Evolutionary conservation across 2,329 filamentous ascomycete species (phyloP).

Genomic region (Ceratocystis variospora): DNA sequence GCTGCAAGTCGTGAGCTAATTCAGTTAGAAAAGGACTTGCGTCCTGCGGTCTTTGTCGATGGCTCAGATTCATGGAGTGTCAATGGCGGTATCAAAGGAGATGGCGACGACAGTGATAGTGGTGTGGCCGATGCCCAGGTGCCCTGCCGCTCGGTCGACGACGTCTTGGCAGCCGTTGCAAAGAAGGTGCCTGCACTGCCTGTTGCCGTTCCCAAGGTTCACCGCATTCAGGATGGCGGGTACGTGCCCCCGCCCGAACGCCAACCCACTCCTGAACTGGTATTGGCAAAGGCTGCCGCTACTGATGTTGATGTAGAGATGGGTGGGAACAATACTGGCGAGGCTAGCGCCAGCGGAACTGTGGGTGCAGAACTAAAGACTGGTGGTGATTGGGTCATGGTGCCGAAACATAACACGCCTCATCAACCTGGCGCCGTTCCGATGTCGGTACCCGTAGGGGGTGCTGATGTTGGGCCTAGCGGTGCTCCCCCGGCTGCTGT

Average conservation of each 20-base stretch:
- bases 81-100: slow-evolving; percentile 40
- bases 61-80: slow-evolving; percentile 50
- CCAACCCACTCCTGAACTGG: slow-evolving; percentile 33
- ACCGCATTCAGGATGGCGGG: slow-evolving; percentile 66
- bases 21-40: slow-evolving; percentile 62
- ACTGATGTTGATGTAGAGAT: slow-evolving; percentile 48
- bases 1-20: slow-evolving; percentile 56
- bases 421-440: neutral
- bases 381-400: slow-evolving; percentile 60
- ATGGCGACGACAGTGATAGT: slow-evolving; percentile 35
- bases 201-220: slow-evolving; percentile 47
- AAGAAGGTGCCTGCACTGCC: slow-evolving; percentile 53
- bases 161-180: slow-evolving; percentile 65
- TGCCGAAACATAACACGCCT: slow-evolving; percentile 46
- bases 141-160: slow-evolving; percentile 46
- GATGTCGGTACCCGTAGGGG: slow-evolving; percentile 4
- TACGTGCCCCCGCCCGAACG: slow-evolving; percentile 45
- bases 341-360: neutral
- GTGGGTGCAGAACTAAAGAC: slow-evolving; percentile 29
- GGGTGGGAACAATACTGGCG: slow-evolving; percentile 47
- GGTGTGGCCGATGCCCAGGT: slow-evolving; percentile 28
- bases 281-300: slow-evolving; percentile 33
- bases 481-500: neutral
- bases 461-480: slow-evolving; percentile 24
- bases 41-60: slow-evolving; percentile 47